These are phyloP conservation scores for Colletotrichum nymphaeae DNA, from an alignment of 2,329 filamentous ascomycete genomes.

Conservation along the genomic window DNA sequence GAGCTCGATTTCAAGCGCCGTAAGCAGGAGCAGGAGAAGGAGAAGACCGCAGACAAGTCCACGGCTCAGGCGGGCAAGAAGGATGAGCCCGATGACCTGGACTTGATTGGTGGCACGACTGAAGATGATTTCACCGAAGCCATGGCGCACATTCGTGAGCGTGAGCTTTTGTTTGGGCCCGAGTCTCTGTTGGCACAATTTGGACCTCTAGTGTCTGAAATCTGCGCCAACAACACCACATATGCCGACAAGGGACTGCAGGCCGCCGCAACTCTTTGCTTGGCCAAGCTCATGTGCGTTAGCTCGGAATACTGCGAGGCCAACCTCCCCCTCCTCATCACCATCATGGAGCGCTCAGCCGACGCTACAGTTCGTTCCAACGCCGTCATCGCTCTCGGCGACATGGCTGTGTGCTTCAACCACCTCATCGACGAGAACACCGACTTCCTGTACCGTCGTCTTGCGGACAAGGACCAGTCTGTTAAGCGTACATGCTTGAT, in stretches of 20 bases:
- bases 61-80: constrained; percentile 44
- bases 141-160: constrained; percentile 84
- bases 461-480: constrained; percentile 87
- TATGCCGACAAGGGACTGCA: constrained; percentile 93
- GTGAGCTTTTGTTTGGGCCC: constrained; percentile 84
- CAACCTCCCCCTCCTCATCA: constrained; percentile 93
- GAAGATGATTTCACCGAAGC: constrained; percentile 93
- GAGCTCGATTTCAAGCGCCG: constrained; percentile 97
- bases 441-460: constrained; percentile 93
- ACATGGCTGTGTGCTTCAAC: constrained; percentile 99
- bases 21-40: constrained; percentile 90
- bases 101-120: constrained; percentile 95
- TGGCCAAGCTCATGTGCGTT: constrained; percentile 99
- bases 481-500: constrained; percentile 98
- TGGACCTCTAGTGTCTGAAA: constrained; percentile 90
- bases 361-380: constrained; percentile 95
- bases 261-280: constrained; percentile 90
- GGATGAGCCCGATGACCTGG: constrained; percentile 85
- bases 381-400: constrained; percentile 94
- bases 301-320: constrained; percentile 95
- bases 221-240: constrained; percentile 93
- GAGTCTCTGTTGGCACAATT: constrained; percentile 90
- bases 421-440: constrained; percentile 99
- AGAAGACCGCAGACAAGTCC: constrained; percentile 52
- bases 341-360: constrained; percentile 94